Base-by-base conservation (phyloP, 768 basidiomycete species). In the Pilatotrama ljubarskyi region DNA sequence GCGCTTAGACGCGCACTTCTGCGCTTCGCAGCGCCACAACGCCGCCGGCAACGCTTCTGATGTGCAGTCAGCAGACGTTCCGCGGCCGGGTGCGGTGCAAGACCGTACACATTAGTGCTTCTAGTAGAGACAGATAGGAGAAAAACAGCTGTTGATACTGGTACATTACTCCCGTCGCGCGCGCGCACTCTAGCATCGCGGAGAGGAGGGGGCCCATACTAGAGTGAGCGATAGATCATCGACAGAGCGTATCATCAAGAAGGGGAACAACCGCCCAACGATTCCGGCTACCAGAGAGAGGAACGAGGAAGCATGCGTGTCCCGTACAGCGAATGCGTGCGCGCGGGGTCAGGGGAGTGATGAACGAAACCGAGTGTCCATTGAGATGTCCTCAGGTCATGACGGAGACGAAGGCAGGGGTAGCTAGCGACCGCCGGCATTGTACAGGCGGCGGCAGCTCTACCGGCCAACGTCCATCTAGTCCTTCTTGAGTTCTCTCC, bases 401-500 rank as follows among this genome's bases (percentile, higher is more conserved):
- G 61, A 46, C 37, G 24, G 26, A 37, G 51, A 41, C 22, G 46
- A 36, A 18, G 26, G 54, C 22, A 43, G 22, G 54, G 51, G 59
- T 25, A 55, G 59, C 50, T 41, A 32, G 46, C 36, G 44, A 26
- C 47, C 42, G 50, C 40, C 38, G 25, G 54, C 54, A 22, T 10
- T 25, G 43, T 40, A 50, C 54, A 55, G 42, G 29, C 26, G 51
- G 17, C 36, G 42, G 29, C 26, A 43, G 17, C 36, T 25, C 42
- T 46, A 18, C 37, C 40, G 18, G 43, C 49, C 24, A 37, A 18
- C 41, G 5, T 32, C 41, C 49, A 5, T 25, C 37, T 70, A 94
- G 74, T 94, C 91, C 74, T 89, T 90, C 83, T 94, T 94, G 73
- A 94, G 74, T 40, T 92, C 89, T 72, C 87, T 79, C 68, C 84